These are phyloP conservation scores for Globisporangium acanthophoron DNA, from an alignment of 352 stramenopile genomes.

Conservation along the genomic window DNA sequence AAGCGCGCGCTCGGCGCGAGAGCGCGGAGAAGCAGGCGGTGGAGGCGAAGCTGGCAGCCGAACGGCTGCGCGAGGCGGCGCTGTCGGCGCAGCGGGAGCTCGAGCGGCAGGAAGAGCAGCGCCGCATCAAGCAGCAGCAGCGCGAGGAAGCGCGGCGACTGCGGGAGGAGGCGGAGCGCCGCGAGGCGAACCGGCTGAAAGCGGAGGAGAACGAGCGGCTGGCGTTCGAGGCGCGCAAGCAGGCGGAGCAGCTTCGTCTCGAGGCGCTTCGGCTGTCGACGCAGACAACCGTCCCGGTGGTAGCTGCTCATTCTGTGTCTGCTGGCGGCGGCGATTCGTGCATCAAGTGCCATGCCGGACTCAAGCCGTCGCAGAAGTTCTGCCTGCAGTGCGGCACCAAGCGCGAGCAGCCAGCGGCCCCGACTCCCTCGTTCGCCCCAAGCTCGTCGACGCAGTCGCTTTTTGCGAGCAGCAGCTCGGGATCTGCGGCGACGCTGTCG, in stretches of 20 bases:
- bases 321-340: constrained; percentile 8
- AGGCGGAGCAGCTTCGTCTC: constrained; percentile 54
- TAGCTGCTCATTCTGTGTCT: neutral
- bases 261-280: constrained; percentile 49
- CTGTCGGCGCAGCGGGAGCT: constrained; percentile 48
- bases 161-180: constrained; percentile 50
- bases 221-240: constrained; percentile 56
- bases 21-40: constrained; percentile 46
- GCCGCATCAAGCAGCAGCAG: constrained; percentile 30
- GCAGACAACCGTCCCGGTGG: constrained; percentile 9
- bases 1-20: constrained; percentile 44
- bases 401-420: constrained; percentile 2
- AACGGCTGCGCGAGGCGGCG: constrained; percentile 49
- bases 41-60: constrained; percentile 50
- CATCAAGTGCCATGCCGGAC: constrained; percentile 9
- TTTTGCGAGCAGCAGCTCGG: constrained; percentile 25
- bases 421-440: neutral
- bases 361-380: constrained; percentile 54
- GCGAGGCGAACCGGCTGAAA: constrained; percentile 52
- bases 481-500: constrained; percentile 12
- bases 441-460: constrained; percentile 6
- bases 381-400: constrained; percentile 63
- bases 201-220: constrained; percentile 53
- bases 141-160: constrained; percentile 46
- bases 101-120: constrained; percentile 49